Conservation (phyloP, 345 rosid species). For the Carallia pectinifolia region DNA sequence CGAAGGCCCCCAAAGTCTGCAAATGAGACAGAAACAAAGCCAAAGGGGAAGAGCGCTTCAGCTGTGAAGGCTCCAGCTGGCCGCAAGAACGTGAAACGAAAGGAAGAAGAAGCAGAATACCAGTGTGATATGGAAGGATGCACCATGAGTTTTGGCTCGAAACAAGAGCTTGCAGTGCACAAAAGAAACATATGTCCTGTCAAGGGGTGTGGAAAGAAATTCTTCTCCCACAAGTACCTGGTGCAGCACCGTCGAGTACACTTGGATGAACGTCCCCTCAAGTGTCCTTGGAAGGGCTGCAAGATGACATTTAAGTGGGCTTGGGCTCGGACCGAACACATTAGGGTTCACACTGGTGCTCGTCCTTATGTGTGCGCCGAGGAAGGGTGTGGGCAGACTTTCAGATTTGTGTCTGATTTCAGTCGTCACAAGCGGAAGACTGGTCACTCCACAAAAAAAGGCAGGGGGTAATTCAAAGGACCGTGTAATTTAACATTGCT, state of each 20-base stretch:
- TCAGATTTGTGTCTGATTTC: slow-evolving; percentile 89
- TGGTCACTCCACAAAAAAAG: slow-evolving; percentile 71
- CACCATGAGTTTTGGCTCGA: slow-evolving; percentile 70
- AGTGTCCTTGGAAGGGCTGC: slow-evolving; percentile 99
- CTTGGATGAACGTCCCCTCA: slow-evolving; percentile 86
- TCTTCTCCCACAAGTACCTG: slow-evolving; percentile 92
- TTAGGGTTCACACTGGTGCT: slow-evolving; percentile 96
- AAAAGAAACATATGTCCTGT: slow-evolving; percentile 86
- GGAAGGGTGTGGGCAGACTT: slow-evolving; percentile 91
- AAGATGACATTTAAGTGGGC: slow-evolving; percentile 99
- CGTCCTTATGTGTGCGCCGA: slow-evolving; percentile 85
- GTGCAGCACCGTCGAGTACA: slow-evolving; percentile 96
- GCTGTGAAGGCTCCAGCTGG: slow-evolving; percentile 27
- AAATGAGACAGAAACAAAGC: slow-evolving; percentile 35
- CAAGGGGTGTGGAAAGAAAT: slow-evolving; percentile 88
- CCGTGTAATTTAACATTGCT: slow-evolving; percentile 32
- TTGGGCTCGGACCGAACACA: slow-evolving; percentile 95
- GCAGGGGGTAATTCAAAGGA: slow-evolving; percentile 15
- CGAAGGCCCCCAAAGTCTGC: slow-evolving; percentile 48
- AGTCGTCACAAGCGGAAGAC: slow-evolving; percentile 97
- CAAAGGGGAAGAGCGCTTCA: slow-evolving; percentile 40
- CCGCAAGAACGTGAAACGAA: slow-evolving; percentile 33
- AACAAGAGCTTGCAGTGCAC: slow-evolving; percentile 67
- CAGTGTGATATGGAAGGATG: slow-evolving; percentile 93
- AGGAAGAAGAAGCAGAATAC: slow-evolving; percentile 56